Evolutionary conservation across 108 stramenopile species (phyloP), one percentile per base, ranked within the genome.

Genomic region (Fragilaria crotonensis): DNA sequence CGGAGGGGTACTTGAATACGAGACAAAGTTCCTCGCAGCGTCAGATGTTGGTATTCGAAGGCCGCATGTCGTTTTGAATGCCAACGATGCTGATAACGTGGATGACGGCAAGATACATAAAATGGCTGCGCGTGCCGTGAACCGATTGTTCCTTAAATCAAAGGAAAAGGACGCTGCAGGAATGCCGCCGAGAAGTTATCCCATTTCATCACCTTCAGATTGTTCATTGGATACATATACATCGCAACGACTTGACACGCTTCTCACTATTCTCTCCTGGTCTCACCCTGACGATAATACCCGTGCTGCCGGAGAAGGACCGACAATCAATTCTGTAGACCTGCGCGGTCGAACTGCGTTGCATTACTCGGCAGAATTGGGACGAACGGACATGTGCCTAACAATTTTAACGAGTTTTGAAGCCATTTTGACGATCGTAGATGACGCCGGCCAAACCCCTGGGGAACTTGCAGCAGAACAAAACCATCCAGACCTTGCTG

Each of bases 301-400:
- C 4, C 17, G n/a, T 25, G 17, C 30, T n/a, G 7, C 26, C 31
- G 55, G 64, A 29, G 55, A 72, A 55, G 71, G 67, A 11, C 62
- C 67, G 11, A 70, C 71, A 27, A 60, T 76, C 26, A 80, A 80
- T 63, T 64, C 79, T 1, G 79, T 80, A 2, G 79, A 80, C 48
- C 22, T 29, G 20, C 7, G 48, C 36, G 72, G 71, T 30, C 46
- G 79, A 19, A 76, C 79, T 5, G 67, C 79, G 3, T 55, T 80
- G 22, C 79, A 80, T 55, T 80, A 80, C 52, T 75, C 75, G 21
- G 72, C 75, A 22, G 79, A 76, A 50, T 25, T 73, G 49, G 79
- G 79, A 14, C 67, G 79, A 21, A 25, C 53, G 11, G 75, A 80
- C 41, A 45, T 75, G 52, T 76, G 75, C 41, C 58, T 59, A 47